phyloP scores from a whole-genome alignment of 2,329 filamentous ascomycete species.

The Tothia fuscella region DNA sequence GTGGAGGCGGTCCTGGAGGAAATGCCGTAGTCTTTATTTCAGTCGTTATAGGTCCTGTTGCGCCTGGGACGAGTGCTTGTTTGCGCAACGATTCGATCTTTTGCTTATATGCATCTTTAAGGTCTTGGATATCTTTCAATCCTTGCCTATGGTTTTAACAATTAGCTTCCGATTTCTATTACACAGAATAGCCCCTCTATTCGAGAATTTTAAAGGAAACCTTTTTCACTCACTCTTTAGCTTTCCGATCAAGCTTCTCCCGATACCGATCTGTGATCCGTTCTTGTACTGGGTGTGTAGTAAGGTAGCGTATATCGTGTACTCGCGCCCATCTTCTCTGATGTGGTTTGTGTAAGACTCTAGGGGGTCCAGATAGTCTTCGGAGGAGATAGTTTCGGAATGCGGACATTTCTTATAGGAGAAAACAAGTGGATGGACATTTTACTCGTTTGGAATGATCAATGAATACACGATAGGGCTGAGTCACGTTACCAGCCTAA shows the following conservation, averaged over 20 bases:
- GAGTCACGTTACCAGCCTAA: too few relatives aligned
- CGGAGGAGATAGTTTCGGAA: constrained; percentile 3
- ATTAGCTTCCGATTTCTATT: background rate
- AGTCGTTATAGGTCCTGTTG: constrained; percentile 31
- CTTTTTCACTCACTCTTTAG: constrained; percentile 42
- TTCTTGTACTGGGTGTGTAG: constrained; percentile 58
- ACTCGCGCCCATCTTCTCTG: constrained; percentile 87
- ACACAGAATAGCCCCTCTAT: background rate
- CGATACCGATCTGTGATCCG: constrained; percentile 74
- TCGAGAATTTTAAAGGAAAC: background rate
- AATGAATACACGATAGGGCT: too few relatives aligned
- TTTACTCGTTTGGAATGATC: too few relatives aligned
- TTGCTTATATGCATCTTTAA: constrained; percentile 74
- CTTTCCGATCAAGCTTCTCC: constrained; percentile 73
- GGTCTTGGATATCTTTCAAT: constrained; percentile 55
- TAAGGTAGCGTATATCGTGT: constrained; percentile 81
- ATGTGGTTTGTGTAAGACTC: background rate
- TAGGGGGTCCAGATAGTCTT: background rate
- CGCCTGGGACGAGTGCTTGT: constrained; percentile 46
- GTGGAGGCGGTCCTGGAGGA: constrained; percentile 17
- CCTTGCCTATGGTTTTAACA: constrained; percentile 38
- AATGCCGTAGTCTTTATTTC: constrained; percentile 24
- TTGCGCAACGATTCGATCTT: constrained; percentile 64
- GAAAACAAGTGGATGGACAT: too few relatives aligned
- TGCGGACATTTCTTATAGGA: too few relatives aligned